Conservation (phyloP, 768 basidiomycete species). For the Scleroderma citrinum region DNA sequence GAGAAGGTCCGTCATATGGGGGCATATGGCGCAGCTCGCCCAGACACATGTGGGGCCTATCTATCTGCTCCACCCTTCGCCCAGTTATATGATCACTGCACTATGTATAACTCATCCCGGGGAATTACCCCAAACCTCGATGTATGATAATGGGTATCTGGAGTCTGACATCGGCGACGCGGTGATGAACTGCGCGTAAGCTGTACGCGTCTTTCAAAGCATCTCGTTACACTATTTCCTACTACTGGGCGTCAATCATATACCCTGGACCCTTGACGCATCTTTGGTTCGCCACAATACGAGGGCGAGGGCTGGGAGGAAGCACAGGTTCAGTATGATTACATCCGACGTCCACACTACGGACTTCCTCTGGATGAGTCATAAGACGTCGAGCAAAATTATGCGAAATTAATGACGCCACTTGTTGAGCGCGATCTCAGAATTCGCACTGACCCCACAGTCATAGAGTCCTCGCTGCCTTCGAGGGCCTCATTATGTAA, state of each 20-base stretch:
- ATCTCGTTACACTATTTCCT: too few species aligned
- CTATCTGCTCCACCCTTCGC: neutral
- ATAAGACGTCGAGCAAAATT: neutral
- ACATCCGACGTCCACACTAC: neutral
- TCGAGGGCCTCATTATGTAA: neutral
- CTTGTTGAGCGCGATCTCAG: neutral
- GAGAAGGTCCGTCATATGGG: neutral
- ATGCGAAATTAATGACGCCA: neutral
- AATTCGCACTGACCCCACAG: neutral
- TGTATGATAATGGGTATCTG: too few species aligned
- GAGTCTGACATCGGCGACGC: too few species aligned
- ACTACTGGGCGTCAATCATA: too few species aligned
- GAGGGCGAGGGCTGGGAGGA: too few species aligned
- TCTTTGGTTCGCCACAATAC: too few species aligned
- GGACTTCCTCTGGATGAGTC: neutral
- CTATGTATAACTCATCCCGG: too few species aligned
- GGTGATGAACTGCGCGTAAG: too few species aligned
- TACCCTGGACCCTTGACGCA: too few species aligned
- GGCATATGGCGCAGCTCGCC: neutral
- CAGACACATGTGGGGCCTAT: neutral
- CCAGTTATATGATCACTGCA: neutral
- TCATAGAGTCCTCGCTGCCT: neutral
- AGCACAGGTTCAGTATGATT: too few species aligned
- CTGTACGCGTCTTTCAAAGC: too few species aligned
- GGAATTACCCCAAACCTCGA: too few species aligned